Evolutionary conservation across 208 protist genomes (phyloP), one percentile per base, ranked within the genome.

Genomic region (Chromosphaera perkinsii): DNA sequence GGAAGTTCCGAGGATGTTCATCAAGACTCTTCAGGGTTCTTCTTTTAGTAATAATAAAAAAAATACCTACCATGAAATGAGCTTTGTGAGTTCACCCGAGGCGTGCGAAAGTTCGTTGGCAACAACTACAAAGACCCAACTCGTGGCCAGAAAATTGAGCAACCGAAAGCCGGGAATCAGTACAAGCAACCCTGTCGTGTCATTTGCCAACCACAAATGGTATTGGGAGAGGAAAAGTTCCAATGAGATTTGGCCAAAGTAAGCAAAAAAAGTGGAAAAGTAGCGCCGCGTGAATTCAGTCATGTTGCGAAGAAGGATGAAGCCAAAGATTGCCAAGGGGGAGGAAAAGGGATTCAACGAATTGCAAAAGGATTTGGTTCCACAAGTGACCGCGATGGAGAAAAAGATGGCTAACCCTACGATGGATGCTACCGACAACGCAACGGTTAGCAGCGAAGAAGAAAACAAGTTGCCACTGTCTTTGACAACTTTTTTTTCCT

Each of bases 221-320:
- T 39, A 71, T 52, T 71, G 66, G 24, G n/a, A 22, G 20, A 71
- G 66, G 54, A 71, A 71, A 1, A 71, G 66, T 1, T 71, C 66
- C 31, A 71, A 40, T 14, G 54, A 63, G 54, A 64, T 65, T 29
- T 66, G 55, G 59, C 59, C 59, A 14, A 32, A 26, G 0, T 42
- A 49, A 0, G 22, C 14, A 10, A 66, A 66, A 39, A 57, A 51
- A 10, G 12, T 26, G 42, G 40, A 57, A 12, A 57, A 10, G 10
- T 57, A 9, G 9, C 17, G 22, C 9, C 59, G 59, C 14, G 29
- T n/a, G 33, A 26, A 39, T 12, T 31, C 43, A 57, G 59, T 62
- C 17, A 27, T 29, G 31, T 66, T 66, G 12, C 59, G 9, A 10
- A 66, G 59, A 24, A 66, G n/a, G 9, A 66, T 39, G 29, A 66